phyloP scores from a whole-genome alignment of 2,329 filamentous ascomycete species.

The Claviceps maximensis region DNA sequence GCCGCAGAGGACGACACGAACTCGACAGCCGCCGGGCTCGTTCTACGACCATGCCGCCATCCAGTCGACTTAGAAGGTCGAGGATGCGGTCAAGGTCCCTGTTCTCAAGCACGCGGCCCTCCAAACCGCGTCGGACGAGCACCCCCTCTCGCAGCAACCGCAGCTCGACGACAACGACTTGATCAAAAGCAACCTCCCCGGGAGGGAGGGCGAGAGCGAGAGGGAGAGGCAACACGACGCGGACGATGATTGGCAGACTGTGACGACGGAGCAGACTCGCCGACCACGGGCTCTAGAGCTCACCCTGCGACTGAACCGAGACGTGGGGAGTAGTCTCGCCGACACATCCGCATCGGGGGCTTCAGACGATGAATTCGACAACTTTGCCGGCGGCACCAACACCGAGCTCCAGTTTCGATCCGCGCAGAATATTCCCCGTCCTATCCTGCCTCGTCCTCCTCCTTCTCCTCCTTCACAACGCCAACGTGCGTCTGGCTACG shows the following conservation, averaged over 20 bases:
- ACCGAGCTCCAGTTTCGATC: background rate
- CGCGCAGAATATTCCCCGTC: background rate
- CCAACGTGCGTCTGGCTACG: background rate
- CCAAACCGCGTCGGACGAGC: background rate
- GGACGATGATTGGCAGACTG: conserved; percentile 25
- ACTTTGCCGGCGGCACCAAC: conserved; percentile 2
- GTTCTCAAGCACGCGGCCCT: conserved; percentile 12
- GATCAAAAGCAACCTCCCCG: conserved; percentile 5
- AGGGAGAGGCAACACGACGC: conserved; percentile 2
- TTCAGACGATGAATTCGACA: conserved; percentile 9
- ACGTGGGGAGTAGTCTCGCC: conserved; percentile 30
- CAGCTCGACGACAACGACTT: background rate
- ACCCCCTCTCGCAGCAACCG: conserved; percentile 3
- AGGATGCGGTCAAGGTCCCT: conserved; percentile 24
- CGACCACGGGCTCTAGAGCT: conserved; percentile 11
- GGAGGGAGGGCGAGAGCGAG: conserved; percentile 1
- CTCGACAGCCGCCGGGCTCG: conserved; percentile 8
- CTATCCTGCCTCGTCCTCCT: too few relatives aligned
- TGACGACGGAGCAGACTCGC: conserved; percentile 17
- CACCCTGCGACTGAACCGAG: conserved; percentile 12
- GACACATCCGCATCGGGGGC: conserved; percentile 31
- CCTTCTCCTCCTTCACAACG: background rate
- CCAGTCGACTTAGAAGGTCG: conserved; percentile 27
- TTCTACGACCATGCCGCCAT: conserved; percentile 26
- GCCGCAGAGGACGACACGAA: background rate